Evolutionary conservation across 148 eudicot genomes (phyloP).

Genomic region (Cornus controversa): DNA sequence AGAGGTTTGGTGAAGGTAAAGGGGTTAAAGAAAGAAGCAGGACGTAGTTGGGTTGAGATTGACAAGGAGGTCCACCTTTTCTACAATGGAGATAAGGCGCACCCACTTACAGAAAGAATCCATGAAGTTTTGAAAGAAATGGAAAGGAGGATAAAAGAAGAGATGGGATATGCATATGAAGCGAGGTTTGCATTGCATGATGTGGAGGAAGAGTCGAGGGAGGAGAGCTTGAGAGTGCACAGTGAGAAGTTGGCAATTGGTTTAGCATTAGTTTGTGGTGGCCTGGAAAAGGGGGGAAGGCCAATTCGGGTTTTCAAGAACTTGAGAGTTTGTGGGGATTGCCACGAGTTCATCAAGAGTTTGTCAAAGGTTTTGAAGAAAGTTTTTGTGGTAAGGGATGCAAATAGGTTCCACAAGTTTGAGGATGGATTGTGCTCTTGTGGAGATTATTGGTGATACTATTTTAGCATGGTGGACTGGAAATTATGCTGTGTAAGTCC

Average conservation of each 20-base stretch:
- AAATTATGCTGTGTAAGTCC: neutral
- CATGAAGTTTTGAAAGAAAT: constrained; percentile 45
- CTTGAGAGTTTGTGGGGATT: constrained; percentile 81
- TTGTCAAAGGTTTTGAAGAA: constrained; percentile 60
- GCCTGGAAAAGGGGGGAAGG: constrained; percentile 31
- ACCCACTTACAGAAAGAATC: constrained; percentile 50
- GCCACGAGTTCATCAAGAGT: constrained; percentile 79
- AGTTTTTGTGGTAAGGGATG: constrained; percentile 75
- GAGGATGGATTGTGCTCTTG: constrained; percentile 72
- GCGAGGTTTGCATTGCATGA: constrained; percentile 63
- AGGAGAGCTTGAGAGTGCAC: constrained; percentile 65
- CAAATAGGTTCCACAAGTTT: constrained; percentile 78
- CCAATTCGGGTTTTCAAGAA: constrained; percentile 65
- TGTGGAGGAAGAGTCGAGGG: constrained; percentile 77
- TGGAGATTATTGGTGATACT: constrained; percentile 68
- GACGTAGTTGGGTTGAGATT: constrained; percentile 81
- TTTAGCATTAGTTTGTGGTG: constrained; percentile 49
- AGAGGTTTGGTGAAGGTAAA: constrained; percentile 51
- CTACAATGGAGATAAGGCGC: constrained; percentile 69
- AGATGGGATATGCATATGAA: constrained; percentile 60
- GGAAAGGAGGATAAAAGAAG: constrained; percentile 71
- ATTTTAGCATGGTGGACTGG: constrained; percentile 9
- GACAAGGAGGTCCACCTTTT: constrained; percentile 66
- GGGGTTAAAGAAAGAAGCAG: constrained; percentile 78
- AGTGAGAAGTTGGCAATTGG: constrained; percentile 84